These are phyloP conservation scores for Zymoseptoria ardabiliae DNA, from an alignment of 2,329 filamentous ascomycete genomes.

Conservation along the genomic window DNA sequence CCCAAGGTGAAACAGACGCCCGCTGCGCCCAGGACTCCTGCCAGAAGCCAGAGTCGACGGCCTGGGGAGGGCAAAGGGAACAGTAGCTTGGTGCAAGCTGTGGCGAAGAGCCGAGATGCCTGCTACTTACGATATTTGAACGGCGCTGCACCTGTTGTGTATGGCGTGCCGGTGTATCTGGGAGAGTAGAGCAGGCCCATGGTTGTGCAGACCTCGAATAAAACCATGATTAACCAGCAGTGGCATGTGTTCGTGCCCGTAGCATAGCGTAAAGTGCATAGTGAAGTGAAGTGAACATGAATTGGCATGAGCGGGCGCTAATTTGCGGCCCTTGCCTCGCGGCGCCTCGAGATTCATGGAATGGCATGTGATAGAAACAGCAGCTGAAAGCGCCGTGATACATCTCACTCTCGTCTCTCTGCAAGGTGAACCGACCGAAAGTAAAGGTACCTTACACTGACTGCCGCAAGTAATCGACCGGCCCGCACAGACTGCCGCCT, in stretches of 20 bases:
- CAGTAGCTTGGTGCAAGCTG: constrained; percentile 64
- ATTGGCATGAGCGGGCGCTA: neutral
- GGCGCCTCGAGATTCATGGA: neutral
- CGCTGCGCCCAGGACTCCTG: constrained; percentile 24
- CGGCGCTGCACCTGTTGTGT: constrained; percentile 86
- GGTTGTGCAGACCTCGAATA: neutral
- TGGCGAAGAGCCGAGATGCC: constrained; percentile 64
- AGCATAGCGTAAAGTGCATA: no score
- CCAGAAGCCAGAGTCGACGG: constrained; percentile 21
- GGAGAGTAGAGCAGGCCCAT: constrained; percentile 18
- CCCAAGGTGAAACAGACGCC: constrained; percentile 28
- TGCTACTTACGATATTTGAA: constrained; percentile 89
- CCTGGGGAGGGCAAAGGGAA: constrained; percentile 32
- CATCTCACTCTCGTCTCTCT: no score
- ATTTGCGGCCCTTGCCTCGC: neutral
- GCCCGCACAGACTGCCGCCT: neutral
- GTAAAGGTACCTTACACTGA: neutral
- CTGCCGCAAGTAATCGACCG: neutral
- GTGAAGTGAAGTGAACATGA: neutral
- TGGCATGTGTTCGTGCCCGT: no score
- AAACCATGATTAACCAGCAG: neutral
- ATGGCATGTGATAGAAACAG: neutral
- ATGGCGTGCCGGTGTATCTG: constrained; percentile 88
- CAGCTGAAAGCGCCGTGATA: no score
- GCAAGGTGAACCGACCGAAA: no score